Conservation (phyloP, 2,329 filamentous ascomycete genomes). For the Thielaviopsis punctulata region DNA sequence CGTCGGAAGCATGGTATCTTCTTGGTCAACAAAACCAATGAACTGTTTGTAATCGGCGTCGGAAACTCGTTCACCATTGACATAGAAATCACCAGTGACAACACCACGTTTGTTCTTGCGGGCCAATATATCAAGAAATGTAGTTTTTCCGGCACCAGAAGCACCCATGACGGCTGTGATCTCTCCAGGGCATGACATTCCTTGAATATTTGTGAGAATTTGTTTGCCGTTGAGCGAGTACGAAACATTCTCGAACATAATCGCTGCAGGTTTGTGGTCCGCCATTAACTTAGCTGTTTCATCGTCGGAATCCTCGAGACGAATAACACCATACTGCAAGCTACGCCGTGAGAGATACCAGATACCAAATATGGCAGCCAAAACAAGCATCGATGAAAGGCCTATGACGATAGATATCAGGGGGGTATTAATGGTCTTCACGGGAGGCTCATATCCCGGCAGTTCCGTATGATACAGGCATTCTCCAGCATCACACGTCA, state of each 20-base stretch:
- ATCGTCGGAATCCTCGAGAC: conserved; percentile 78
- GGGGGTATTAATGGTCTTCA: conserved; percentile 93
- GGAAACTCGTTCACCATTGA: conserved; percentile 80
- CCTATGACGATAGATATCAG: conserved; percentile 90
- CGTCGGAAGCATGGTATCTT: conserved; percentile 91
- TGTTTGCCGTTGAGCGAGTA: conserved; percentile 78
- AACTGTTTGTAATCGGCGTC: conserved; percentile 80
- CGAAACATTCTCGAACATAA: conserved; percentile 76
- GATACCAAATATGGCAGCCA: conserved; percentile 63
- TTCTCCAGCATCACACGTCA: conserved; percentile 73
- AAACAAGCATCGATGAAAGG: conserved; percentile 67
- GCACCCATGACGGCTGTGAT: conserved; percentile 96
- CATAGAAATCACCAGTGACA: conserved; percentile 64
- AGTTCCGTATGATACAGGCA: conserved; percentile 87
- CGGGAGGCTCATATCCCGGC: conserved; percentile 71
- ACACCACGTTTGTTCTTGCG: conserved; percentile 88
- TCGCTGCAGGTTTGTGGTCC: conserved; percentile 76
- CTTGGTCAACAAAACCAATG: conserved; percentile 93
- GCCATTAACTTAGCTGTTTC: conserved; percentile 73
- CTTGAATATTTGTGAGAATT: conserved; percentile 65
- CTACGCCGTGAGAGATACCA: conserved; percentile 79
- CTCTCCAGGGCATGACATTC: conserved; percentile 85
- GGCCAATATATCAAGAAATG: conserved; percentile 87
- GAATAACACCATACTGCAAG: conserved; percentile 53
- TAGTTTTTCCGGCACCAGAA: conserved; percentile 93